phyloP scores from a whole-genome alignment of 345 rosid species.

The Brassica cretica region DNA sequence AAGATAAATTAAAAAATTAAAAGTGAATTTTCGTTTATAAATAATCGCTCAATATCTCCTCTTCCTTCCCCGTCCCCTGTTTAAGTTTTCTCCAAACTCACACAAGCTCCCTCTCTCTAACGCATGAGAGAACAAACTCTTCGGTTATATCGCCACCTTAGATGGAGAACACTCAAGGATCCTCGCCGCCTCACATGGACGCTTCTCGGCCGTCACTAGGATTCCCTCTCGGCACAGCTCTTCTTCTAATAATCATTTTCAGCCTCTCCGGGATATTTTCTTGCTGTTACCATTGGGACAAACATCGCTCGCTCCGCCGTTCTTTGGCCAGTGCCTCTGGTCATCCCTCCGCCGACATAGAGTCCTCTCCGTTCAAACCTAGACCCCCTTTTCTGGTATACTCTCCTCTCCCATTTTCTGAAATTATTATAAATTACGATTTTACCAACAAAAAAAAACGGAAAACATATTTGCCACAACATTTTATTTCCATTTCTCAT shows the following conservation, averaged over 20 bases:
- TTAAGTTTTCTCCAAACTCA: neutral
- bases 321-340: conserved; percentile 44
- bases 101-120: conserved; percentile 8
- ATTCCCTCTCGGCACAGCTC: conserved; percentile 93
- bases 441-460: neutral
- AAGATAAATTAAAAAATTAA: conserved; percentile 13
- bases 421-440: neutral
- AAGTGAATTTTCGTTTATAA: conserved; percentile 25
- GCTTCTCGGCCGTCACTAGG: conserved; percentile 89
- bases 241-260: conserved; percentile 79
- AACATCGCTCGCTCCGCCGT: conserved; percentile 80
- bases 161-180: conserved; percentile 69
- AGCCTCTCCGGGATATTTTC: conserved; percentile 92
- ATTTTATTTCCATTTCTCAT: neutral
- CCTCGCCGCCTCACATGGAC: conserved; percentile 65
- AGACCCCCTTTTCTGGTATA: conserved; percentile 49
- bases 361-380: conserved; percentile 55
- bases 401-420: neutral
- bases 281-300: conserved; percentile 99
- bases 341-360: conserved; percentile 49
- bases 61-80: conserved; percentile 24
- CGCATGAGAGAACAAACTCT: conserved; percentile 30
- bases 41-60: conserved; percentile 33
- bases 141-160: conserved; percentile 20
- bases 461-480: neutral